These are phyloP conservation scores for Chaetomium cochliodes DNA, from an alignment of 495 filamentous ascomycete species.

Conservation along the genomic window DNA sequence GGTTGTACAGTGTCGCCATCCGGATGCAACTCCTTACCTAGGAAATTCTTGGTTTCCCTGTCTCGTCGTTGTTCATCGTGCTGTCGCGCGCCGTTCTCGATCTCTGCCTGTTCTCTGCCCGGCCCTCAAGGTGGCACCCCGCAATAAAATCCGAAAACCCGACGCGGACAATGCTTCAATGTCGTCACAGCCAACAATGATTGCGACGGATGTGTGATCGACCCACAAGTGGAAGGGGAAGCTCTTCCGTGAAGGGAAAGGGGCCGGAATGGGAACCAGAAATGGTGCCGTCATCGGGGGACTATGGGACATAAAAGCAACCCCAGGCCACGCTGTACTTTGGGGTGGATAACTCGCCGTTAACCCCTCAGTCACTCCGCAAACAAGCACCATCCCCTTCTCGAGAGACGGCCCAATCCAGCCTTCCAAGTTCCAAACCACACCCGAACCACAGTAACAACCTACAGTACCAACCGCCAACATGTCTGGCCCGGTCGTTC, in stretches of 20 bases:
- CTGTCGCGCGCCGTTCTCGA: too few relatives aligned
- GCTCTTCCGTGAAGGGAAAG: slow-evolving; percentile 5
- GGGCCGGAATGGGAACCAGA: too few relatives aligned
- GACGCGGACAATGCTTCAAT: slow-evolving; percentile 20
- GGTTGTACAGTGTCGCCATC: too few relatives aligned
- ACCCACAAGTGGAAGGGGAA: slow-evolving; percentile 22
- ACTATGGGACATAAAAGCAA: not conserved
- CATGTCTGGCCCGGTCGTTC: slow-evolving; percentile 35
- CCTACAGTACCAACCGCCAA: slow-evolving; percentile 10
- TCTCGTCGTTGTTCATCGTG: too few relatives aligned
- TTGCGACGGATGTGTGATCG: slow-evolving; percentile 12
- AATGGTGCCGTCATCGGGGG: too few relatives aligned
- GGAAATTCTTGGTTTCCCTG: too few relatives aligned
- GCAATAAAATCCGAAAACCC: slow-evolving; percentile 14
- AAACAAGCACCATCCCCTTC: not conserved
- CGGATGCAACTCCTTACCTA: too few relatives aligned
- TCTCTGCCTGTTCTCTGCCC: not conserved
- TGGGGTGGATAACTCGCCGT: too few relatives aligned
- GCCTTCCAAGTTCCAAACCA: not conserved
- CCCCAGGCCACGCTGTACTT: too few relatives aligned
- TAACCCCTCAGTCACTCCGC: too few relatives aligned
- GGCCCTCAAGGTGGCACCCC: not conserved
- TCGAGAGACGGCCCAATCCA: too few relatives aligned
- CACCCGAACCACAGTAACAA: slow-evolving; percentile 17
- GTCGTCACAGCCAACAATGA: slow-evolving; percentile 31